Evolutionary conservation across 1,139 yeast genomes (phyloP).

Genomic region (Sugiyamaella novakii): DNA sequence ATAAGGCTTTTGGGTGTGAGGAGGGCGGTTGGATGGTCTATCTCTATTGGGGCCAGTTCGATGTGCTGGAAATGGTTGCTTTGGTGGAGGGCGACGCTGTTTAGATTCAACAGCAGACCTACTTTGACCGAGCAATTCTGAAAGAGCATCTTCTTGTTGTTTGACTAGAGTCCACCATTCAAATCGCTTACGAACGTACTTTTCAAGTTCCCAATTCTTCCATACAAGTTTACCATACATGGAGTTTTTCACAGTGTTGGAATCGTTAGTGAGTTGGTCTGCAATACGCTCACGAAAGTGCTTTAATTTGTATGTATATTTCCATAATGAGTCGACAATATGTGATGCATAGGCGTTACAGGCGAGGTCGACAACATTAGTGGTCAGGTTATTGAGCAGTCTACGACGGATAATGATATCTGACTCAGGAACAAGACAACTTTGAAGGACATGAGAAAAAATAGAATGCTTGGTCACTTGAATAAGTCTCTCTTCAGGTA

Average conservation of each 20-base stretch:
- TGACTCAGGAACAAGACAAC: constrained; percentile 47
- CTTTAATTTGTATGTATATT: constrained; percentile 71
- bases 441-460: constrained; percentile 73
- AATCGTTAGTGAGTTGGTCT: constrained; percentile 59
- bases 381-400: constrained; percentile 63
- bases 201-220: constrained; percentile 92
- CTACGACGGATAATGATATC: constrained; percentile 64
- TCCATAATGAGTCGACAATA: constrained; percentile 82
- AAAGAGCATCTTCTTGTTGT: constrained; percentile 57
- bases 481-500: constrained; percentile 59
- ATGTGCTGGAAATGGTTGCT: neutral
- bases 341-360: constrained; percentile 93
- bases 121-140: constrained; percentile 29
- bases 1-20: constrained; percentile 15
- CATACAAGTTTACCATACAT: constrained; percentile 88
- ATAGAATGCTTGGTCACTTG: constrained; percentile 87
- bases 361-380: constrained; percentile 56
- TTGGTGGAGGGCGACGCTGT: constrained; percentile 13
- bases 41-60: neutral
- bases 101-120: constrained; percentile 19
- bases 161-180: constrained; percentile 82
- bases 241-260: constrained; percentile 76
- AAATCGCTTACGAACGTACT: constrained; percentile 67
- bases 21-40: neutral
- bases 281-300: constrained; percentile 89